Evolutionary conservation across 352 stramenopile species (phyloP), one percentile per base, ranked within the genome.

Genomic region (Phytophthora crassamura): DNA sequence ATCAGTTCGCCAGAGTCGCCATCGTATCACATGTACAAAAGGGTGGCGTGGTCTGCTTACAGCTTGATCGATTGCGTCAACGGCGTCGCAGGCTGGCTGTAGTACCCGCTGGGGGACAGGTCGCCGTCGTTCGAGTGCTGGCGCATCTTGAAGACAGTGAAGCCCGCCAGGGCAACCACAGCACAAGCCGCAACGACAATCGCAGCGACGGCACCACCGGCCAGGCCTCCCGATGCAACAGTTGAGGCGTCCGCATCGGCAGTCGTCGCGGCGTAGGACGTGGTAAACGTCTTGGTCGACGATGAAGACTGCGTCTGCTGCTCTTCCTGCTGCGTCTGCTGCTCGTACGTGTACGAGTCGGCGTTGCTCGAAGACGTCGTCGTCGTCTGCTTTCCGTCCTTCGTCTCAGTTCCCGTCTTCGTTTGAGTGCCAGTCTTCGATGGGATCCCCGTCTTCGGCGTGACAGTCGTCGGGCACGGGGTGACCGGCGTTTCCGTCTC

Each of bases 81-180:
- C 16, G 68, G 63, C 30, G 57, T 76, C 36, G 43, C 7, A 15
- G 64, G 57, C 30, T 67, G 68, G 38, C 52, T 69, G 52, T 70
- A 67, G 58, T 76, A 76, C 7, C 28, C 58, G 58, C 59, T 73
- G 33, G 64, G 64, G n/a, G 68, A 57, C 47, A 60, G 2, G n/a
- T 57, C 63, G 10, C 33, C 63, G 32, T 67, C 25, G 50, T 51
- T 73, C 7, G 53, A 41, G 28, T 65, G 64, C 43, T 74, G 50
- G 22, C 64, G 71, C 39, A 72, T 77, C 59, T 64, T 68, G 64
- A 69, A 77, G 28, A 49, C 70, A n/a, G 67, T 71, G 43, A 78
- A 74, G 33, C 67, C 74, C n/a, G 64, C 71, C 11, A 82, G 33
- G 3, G 67, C 74, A n/a, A 82, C 47, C 9, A 69, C 74, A 28